Base-by-base conservation (phyloP, 2,329 filamentous ascomycete species). In the Penicillium sp. region DNA sequence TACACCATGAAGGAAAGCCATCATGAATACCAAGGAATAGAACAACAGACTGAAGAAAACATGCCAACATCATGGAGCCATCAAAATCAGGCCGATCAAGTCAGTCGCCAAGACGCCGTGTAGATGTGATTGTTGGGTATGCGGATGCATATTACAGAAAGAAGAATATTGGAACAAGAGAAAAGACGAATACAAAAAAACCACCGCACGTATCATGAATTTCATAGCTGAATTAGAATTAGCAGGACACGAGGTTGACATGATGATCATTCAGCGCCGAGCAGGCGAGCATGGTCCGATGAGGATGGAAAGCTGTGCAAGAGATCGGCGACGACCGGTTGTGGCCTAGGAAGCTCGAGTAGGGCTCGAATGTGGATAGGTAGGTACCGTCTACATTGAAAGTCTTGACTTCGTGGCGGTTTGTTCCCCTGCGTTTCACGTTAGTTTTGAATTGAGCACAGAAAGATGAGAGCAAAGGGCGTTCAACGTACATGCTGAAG, bases 241-340 rank as follows among this genome's bases (percentile, higher is more conserved):
- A 75, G 73, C 88, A 92, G 31, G 84, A 86, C 67, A 93, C 95
- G 27, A 97, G 80, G 71, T 96, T 97, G 67, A 99, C 87, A 70
- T 97, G 90, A 56, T 92, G 85, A 69, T 97, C 92, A 52, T 92
- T 90, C 41, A 90, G 82, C 4, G 92, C 90, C 1, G 92, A 89
- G 66, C 89, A 94, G 34, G 91, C 92, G 57, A 99, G 82, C 73
- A 97, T 87, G 76, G 96, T 92, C 48, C 89, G 86, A 73, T 99
- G 94, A 1, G 94, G 94, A 75, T 99, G 94, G 79, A 97, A 99
- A 0, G 92, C 89, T 8, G 93, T 96, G 34, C 89, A 84, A 3
- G 92, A 87, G 61, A 99, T 95, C 1, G 94, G 89, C 6, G 87
- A 85, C 53, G 88, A 87, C 48, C 90, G 88, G 68, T 86, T 91